Conservation (phyloP, 139 green algal genomes). For the Pleodorina starrii region DNA sequence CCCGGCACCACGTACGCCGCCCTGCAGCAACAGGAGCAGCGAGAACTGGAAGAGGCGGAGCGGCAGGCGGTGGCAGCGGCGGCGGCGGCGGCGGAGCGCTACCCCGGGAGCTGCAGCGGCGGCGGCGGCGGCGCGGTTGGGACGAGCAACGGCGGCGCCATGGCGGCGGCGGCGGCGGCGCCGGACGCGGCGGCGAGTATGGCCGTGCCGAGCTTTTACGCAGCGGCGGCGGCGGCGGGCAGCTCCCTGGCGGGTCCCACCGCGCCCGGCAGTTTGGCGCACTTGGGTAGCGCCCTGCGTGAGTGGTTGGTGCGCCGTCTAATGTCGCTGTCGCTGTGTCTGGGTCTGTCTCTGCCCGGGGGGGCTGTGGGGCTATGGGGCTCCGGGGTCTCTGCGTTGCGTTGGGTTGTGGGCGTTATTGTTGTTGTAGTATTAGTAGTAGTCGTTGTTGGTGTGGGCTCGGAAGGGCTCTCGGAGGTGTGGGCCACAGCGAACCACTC, state of each 20-base stretch:
- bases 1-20: constrained; percentile 37
- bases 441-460: too few relatives aligned
- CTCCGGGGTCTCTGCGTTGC: too few relatives aligned
- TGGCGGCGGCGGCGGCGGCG: background rate
- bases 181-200: background rate
- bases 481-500: too few relatives aligned
- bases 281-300: constrained; percentile 28
- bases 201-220: constrained; percentile 20
- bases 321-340: too few relatives aligned
- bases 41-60: background rate
- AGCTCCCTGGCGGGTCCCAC: background rate
- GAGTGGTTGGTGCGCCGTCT: background rate
- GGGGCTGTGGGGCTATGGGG: too few relatives aligned
- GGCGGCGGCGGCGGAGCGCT: background rate
- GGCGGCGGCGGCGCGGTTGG: background rate
- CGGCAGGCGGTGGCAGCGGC: background rate
- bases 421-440: too few relatives aligned
- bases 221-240: background rate
- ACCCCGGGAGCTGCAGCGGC: background rate
- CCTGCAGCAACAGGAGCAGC: constrained; percentile 43
- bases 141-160: background rate
- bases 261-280: background rate
- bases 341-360: too few relatives aligned
- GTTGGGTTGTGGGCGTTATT: too few relatives aligned
- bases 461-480: too few relatives aligned